Base-by-base conservation (phyloP, 2,329 filamentous ascomycete species). In the Ceratocystis lukuohia region DNA sequence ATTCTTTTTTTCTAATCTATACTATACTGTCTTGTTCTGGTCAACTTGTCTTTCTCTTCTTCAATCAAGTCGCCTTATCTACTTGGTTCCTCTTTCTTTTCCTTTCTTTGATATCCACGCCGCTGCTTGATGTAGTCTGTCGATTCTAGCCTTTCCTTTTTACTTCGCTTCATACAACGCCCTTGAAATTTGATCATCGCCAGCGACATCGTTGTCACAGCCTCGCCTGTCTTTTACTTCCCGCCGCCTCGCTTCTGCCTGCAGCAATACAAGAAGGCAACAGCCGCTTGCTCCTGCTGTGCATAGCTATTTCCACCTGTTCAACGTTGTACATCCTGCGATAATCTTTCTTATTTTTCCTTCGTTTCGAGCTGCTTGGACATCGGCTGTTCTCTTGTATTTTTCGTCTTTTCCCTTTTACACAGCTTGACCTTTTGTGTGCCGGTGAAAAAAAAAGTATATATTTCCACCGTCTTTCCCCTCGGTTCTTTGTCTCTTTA, bases 71-170 rank as follows among this genome's bases (percentile, higher is more conserved):
- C 20, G 22, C 12, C 48, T 53, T 53, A 5, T 53, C 8, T 25
- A 22, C 37, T 41, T 41, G 37, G n/a, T 30, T 22, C 3, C 22
- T 30, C 12, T 30, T 57, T 57, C 53, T 57, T 33, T 59, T 20
- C 53, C n/a, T 59, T 56, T 12, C 12, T 25, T 4, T 10, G 12
- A 15, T 15, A 53, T 59, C 33, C 53, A 30, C 53, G 25, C 8
- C 53, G n/a, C 53, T 59, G 53, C 53, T 59, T 59, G 53, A 59
- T 37, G 53, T 59, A 59, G 53, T 59, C 28, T 59, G 53, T 59
- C 28, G 25, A 59, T 59, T 33, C 25, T 17, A 20, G 28, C 22
- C 37, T 41, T 10, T 8, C 12, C 17, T 20, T 56, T 12, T 22
- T 56, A n/a, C 28, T 37, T 30, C 28, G 48, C 20, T 53, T 25